Evolutionary conservation across 73 alveolate species (phyloP).

Genomic region (Paramecium tetraurelia): DNA sequence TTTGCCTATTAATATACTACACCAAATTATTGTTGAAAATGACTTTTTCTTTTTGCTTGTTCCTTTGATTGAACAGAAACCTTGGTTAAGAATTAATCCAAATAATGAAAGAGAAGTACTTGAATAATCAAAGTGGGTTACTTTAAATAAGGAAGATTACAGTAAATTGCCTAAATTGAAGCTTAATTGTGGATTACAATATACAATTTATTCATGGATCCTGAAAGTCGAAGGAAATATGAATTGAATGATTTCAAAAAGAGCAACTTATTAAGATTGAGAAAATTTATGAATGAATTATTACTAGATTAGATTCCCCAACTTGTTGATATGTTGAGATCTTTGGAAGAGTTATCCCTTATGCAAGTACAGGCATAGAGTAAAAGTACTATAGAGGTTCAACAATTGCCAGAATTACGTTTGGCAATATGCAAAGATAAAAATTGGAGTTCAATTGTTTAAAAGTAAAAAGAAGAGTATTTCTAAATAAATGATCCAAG

Average conservation of each 20-base stretch:
- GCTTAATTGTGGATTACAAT: constrained; percentile 97
- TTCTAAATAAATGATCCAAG: constrained; percentile 66
- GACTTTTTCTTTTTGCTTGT: constrained; percentile 97
- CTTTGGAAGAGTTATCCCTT: constrained; percentile 92
- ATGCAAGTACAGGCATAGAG: constrained; percentile 67
- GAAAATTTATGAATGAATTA: constrained; percentile 97
- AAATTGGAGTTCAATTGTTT: constrained; percentile 84
- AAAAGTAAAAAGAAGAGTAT: constrained; percentile 65
- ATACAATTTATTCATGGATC: constrained; percentile 95
- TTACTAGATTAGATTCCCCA: constrained; percentile 97
- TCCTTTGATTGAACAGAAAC: constrained; percentile 98
- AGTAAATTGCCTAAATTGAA: constrained; percentile 88
- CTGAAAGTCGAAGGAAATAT: constrained; percentile 95
- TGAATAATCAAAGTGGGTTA: constrained; percentile 92
- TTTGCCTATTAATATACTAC: constrained; percentile 95
- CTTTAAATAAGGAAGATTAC: constrained; percentile 49
- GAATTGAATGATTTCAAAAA: constrained; percentile 96
- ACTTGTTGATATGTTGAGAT: constrained; percentile 88
- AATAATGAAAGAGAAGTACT: constrained; percentile 78
- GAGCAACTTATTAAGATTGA: constrained; percentile 89
- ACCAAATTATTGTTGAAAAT: constrained; percentile 96
- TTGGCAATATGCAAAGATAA: constrained; percentile 62
- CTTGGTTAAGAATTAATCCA: constrained; percentile 87
- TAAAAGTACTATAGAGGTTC: constrained; percentile 69
- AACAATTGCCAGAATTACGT: constrained; percentile 81